These are phyloP conservation scores for Heliocybe sulcata DNA, from an alignment of 1,284 basidiomycete species.

Conservation along the genomic window DNA sequence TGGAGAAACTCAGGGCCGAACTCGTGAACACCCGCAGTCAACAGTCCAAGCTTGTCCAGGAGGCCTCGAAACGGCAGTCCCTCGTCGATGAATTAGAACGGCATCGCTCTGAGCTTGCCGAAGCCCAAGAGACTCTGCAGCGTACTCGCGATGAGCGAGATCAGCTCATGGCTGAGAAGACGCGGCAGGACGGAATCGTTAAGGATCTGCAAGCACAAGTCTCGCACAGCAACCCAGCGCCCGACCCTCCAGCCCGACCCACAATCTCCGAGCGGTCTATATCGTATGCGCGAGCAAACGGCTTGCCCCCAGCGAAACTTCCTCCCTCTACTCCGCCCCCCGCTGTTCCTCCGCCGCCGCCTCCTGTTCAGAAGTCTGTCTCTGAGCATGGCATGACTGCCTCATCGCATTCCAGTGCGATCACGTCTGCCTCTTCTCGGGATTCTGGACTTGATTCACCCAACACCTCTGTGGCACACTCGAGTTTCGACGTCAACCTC, in stretches of 20 bases:
- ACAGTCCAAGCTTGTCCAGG: slow-evolving; percentile 56
- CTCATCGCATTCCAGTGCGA: slow-evolving; percentile 39
- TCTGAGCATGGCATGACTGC: slow-evolving; percentile 16
- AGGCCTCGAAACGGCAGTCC: slow-evolving; percentile 68
- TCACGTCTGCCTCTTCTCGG: slow-evolving; percentile 46
- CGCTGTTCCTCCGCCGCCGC: slow-evolving; percentile 80
- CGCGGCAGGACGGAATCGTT: slow-evolving; percentile 54
- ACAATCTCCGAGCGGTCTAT: slow-evolving; percentile 36
- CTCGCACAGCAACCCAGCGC: slow-evolving; percentile 42
- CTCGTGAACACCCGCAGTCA: slow-evolving; percentile 50
- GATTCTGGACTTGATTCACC: slow-evolving; percentile 62
- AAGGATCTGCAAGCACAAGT: slow-evolving; percentile 75
- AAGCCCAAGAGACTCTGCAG: slow-evolving; percentile 69
- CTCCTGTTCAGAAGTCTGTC: slow-evolving; percentile 43
- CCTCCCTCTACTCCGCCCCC: slow-evolving; percentile 88
- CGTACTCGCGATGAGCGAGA: slow-evolving; percentile 79
- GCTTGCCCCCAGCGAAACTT: slow-evolving; percentile 62
- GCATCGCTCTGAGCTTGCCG: slow-evolving; percentile 66
- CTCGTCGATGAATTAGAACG: slow-evolving; percentile 68
- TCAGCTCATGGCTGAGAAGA: slow-evolving; percentile 63
- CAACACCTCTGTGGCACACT: slow-evolving; percentile 52
- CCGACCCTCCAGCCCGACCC: slow-evolving; percentile 19
- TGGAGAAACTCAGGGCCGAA: slow-evolving; percentile 50
- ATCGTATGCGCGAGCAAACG: slow-evolving; percentile 48
- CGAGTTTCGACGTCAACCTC: slow-evolving; percentile 46